Evolutionary conservation across 768 basidiomycete species (phyloP).

Genomic region (Aureoboletus auriporus): DNA sequence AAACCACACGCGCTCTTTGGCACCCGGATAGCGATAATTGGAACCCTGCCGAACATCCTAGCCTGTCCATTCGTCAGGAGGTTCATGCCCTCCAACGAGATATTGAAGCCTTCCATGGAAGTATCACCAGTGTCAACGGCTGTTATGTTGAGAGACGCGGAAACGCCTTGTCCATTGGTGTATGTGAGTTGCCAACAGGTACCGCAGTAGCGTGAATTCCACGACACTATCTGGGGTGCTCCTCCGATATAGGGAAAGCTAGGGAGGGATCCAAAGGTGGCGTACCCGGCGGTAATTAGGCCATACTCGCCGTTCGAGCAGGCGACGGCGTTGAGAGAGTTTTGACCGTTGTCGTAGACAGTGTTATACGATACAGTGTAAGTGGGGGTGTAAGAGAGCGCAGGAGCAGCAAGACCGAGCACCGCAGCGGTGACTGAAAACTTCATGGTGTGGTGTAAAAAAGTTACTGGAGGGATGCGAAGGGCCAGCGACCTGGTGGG

Average conservation of each 20-base stretch:
- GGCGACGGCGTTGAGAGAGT: constrained; percentile 40
- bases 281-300: constrained; percentile 41
- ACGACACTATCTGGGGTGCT: constrained; percentile 46
- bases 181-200: constrained; percentile 59
- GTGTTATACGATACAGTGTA: constrained; percentile 41
- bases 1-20: constrained; percentile 10
- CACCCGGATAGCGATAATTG: constrained; percentile 20
- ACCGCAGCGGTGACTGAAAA: neutral
- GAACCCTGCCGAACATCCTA: constrained; percentile 22
- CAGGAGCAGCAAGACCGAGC: constrained; percentile 7
- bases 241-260: constrained; percentile 60
- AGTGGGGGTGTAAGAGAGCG: neutral
- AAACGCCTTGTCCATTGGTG: constrained; percentile 24
- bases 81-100: constrained; percentile 34
- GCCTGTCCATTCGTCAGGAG: constrained; percentile 31
- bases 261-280: constrained; percentile 49
- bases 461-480: neutral
- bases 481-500: neutral
- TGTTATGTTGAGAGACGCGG: constrained; percentile 41
- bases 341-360: constrained; percentile 42
- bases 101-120: constrained; percentile 30
- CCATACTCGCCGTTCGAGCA: constrained; percentile 55
- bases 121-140: constrained; percentile 48
- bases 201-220: constrained; percentile 51
- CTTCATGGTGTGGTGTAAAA: constrained; percentile 9